These are phyloP conservation scores for Hansenula anomala DNA, from an alignment of 1,139 yeast species.

Conservation along the genomic window DNA sequence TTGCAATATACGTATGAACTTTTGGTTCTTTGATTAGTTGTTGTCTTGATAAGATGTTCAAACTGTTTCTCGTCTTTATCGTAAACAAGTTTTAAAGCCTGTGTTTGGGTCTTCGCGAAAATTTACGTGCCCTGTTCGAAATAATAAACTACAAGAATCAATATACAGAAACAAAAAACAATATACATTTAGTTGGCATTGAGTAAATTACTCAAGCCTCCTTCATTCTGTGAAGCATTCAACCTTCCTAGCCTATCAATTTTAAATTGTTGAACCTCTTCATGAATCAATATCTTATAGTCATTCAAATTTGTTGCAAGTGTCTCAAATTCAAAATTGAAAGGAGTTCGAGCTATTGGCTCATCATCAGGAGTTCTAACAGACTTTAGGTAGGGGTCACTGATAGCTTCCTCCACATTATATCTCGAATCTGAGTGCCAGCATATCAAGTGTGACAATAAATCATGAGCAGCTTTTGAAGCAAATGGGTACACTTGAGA, in stretches of 20 bases:
- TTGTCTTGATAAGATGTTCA: too few species aligned
- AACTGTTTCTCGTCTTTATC: too few species aligned
- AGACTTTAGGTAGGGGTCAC: constrained; percentile 42
- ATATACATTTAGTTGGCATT: too few species aligned
- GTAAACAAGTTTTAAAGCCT: too few species aligned
- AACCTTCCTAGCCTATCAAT: constrained; percentile 16
- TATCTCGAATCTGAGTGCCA: constrained; percentile 55
- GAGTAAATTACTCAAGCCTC: too few species aligned
- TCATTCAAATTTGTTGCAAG: constrained; percentile 31
- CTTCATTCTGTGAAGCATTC: too few species aligned
- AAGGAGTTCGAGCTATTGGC: constrained; percentile 38
- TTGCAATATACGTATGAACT: background rate
- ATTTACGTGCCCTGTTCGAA: too few species aligned
- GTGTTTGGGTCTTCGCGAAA: too few species aligned
- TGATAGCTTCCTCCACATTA: constrained; percentile 45
- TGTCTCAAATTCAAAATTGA: constrained; percentile 60
- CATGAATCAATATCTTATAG: constrained; percentile 40
- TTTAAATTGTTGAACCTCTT: constrained; percentile 39
- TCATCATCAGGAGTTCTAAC: constrained; percentile 51
- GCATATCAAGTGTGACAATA: constrained; percentile 46
- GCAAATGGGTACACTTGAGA: constrained; percentile 55
- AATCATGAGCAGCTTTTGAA: constrained; percentile 38
- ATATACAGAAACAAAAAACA: too few species aligned
- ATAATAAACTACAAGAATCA: too few species aligned
- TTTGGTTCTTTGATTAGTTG: too few species aligned